These are phyloP conservation scores for Podaxis carcinomalis DNA, from an alignment of 768 basidiomycete genomes.

Conservation along the genomic window DNA sequence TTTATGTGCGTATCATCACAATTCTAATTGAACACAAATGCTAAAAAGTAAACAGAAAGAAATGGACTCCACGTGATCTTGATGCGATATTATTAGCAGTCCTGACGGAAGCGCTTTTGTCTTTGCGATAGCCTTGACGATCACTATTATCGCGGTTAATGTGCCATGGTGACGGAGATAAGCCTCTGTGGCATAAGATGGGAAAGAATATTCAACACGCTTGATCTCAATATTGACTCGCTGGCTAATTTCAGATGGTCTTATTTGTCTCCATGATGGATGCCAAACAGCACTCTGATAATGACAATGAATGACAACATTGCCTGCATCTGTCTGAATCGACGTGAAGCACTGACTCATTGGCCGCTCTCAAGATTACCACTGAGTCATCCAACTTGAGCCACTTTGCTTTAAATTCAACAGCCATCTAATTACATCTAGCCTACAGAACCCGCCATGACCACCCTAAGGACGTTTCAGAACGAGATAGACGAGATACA, in stretches of 20 bases:
- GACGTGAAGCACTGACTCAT: conserved; percentile 2
- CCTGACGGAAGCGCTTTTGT: neutral
- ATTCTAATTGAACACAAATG: neutral
- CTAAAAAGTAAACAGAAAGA: neutral
- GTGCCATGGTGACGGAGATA: no score
- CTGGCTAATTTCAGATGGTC: neutral
- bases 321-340: neutral
- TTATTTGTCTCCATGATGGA: neutral
- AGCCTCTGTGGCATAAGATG: neutral
- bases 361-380: neutral
- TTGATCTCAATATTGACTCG: neutral
- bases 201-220: neutral
- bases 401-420: neutral
- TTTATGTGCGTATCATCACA: neutral
- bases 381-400: conserved; percentile 2
- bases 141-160: no score
- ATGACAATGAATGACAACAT: conserved; percentile 6
- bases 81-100: neutral
- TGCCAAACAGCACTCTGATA: conserved; percentile 2
- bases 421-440: neutral
- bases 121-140: neutral
- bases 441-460: conserved; percentile 28
- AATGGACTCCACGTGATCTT: neutral
- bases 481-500: conserved; percentile 76
- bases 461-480: conserved; percentile 60